Percentiles rank a stretch among this genome's conserved stretches.
These are phyloP conservation scores for Pseudocercospora vitis DNA, from an alignment of 2,329 filamentous ascomycete genomes.

Conservation along the genomic window DNA sequence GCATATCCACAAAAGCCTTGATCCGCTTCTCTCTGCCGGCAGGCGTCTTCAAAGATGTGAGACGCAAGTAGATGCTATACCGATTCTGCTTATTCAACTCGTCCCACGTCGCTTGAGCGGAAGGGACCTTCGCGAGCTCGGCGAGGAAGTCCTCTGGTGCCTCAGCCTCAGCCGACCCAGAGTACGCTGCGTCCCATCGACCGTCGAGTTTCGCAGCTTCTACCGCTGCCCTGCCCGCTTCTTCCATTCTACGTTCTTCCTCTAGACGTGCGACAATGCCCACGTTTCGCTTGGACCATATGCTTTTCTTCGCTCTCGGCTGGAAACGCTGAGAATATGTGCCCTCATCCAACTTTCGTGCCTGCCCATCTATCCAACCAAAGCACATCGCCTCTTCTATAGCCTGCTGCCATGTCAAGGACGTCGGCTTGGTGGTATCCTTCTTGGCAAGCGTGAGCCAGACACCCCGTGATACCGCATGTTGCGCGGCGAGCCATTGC, in stretches of 20 bases:
- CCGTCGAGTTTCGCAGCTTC: constrained; percentile 59
- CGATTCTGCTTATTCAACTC: constrained; percentile 48
- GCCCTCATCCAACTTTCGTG: constrained; percentile 45
- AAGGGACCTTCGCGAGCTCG: constrained; percentile 42
- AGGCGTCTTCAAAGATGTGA: constrained; percentile 45
- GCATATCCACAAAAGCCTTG: constrained; percentile 33
- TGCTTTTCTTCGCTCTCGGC: constrained; percentile 55
- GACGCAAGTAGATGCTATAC: constrained; percentile 49
- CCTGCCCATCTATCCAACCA: constrained; percentile 64
- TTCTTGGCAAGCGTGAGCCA: constrained; percentile 30
- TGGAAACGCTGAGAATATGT: constrained; percentile 60
- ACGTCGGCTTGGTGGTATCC: constrained; percentile 29
- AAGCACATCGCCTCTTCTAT: constrained; percentile 60
- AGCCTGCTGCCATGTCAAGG: constrained; percentile 51
- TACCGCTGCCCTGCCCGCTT: constrained; percentile 51
- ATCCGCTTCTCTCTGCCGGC: constrained; percentile 42
- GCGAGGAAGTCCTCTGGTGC: constrained; percentile 53
- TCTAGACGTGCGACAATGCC: constrained; percentile 50
- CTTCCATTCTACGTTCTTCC: constrained; percentile 51
- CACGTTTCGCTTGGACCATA: constrained; percentile 63
- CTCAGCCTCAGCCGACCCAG: constrained; percentile 48
- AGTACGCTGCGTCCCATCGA: constrained; percentile 60
- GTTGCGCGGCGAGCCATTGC: constrained; percentile 22
- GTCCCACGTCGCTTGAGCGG: constrained; percentile 46
- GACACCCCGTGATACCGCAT: constrained; percentile 21